Evolutionary conservation across 208 protist genomes (phyloP), one percentile per base, ranked within the genome.

Genomic region (Trypanosoma congolense): DNA sequence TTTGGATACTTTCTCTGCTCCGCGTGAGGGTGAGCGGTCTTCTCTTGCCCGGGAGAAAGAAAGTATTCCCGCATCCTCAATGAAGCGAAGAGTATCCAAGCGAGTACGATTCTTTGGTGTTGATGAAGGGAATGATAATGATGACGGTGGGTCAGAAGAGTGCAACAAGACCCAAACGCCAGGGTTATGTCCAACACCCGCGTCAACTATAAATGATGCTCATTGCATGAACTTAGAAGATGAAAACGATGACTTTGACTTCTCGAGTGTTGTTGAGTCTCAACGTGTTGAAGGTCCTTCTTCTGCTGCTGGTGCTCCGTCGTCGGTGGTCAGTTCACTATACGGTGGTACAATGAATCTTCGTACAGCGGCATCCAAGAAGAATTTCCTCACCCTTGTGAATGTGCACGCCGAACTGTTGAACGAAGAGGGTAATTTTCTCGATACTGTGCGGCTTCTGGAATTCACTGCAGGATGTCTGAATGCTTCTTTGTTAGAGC

Each of bases 321-420:
- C 62, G 3, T 30, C n/a, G 3, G 41, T 67, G 21, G 41, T 73
- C 24, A 33, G 31, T 19, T 64, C 58, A 1, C 35, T 88, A 5
- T 88, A 92, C 52, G 77, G 78, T 33, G 70, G 82, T 31, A 35
- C 44, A 9, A 65, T 92, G 9, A 61, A 73, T 33, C 67, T 92
- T 30, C 28, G 35, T 14, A 83, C 70, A 16, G 33, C 61, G 5
- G 54, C 64, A 24, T 64, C 65, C 25, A 83, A 81, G 50, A 71
- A 70, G 29, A 84, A 87, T 59, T 92, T 95, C 56, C 69, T 95
- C 26, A 95, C 78, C 6, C 68, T 95, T 42, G 54, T 95, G 41
- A 95, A 95, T 65, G 84, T 95, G 2, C 82, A 92, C 48, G 66
- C 84, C 9, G 88, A 95, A 68, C 73, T 95, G 26, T 65, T 92